Evolutionary conservation across 2,329 filamentous ascomycete species (phyloP).

Genomic region (Metarhizium rileyi): DNA sequence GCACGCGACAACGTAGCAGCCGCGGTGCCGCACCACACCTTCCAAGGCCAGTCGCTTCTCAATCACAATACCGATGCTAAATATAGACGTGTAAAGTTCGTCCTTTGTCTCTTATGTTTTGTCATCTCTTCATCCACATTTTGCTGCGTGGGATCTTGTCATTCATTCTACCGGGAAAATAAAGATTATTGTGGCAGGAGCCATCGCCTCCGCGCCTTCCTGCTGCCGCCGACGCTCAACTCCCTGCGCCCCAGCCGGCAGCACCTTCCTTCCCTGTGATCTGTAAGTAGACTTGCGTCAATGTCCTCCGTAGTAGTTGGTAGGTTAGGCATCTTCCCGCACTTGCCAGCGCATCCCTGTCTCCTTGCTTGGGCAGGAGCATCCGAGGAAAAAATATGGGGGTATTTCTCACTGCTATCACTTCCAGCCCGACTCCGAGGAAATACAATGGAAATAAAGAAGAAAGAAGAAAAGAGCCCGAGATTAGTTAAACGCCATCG

Average conservation of each 20-base stretch:
- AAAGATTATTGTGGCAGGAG: conserved; percentile 5
- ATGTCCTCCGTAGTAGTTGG: no score
- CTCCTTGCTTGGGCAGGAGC: neutral
- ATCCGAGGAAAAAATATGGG: neutral
- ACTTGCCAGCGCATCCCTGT: neutral
- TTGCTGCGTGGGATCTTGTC: neutral
- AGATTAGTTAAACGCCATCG: neutral
- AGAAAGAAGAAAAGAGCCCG: neutral
- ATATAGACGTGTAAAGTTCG: no score
- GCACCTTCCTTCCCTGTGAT: no score
- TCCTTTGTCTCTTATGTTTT: neutral
- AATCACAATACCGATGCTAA: no score
- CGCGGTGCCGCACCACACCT: no score
- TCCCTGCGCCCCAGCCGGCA: neutral
- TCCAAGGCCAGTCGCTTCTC: no score
- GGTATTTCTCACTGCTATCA: neutral
- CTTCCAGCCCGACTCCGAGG: neutral
- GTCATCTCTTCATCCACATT: neutral
- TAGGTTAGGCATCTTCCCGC: neutral
- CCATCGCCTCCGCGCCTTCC: neutral
- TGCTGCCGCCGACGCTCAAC: neutral
- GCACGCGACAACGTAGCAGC: neutral
- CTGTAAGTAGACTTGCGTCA: neutral
- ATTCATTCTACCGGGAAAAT: neutral
- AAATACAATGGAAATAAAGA: neutral